Evolutionary conservation across 2,329 filamentous ascomycete genomes (phyloP).

Genomic region (Cercospora citrullina): DNA sequence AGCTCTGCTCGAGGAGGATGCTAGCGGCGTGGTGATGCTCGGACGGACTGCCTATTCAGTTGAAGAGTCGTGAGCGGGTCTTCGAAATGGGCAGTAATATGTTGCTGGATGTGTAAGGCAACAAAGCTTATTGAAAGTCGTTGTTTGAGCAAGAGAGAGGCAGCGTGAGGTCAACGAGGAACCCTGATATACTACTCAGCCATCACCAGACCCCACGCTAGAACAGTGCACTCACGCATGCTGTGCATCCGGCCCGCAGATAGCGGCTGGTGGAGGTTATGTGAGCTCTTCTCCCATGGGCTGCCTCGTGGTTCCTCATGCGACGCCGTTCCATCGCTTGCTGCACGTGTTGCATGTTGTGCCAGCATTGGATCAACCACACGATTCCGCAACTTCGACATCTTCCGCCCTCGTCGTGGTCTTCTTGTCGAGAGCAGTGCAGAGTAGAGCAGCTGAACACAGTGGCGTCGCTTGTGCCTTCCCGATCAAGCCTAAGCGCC

Average conservation of each 20-base stretch:
- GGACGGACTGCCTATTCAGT: background rate
- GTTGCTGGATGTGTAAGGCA: background rate
- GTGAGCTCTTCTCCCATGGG: background rate
- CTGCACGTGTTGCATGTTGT: background rate
- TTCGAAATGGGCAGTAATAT: background rate
- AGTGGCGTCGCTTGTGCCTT: conserved; percentile 8
- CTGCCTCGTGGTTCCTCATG: background rate
- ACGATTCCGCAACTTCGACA: background rate
- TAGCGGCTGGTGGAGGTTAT: conserved; percentile 15
- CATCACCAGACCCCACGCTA: conserved; percentile 17
- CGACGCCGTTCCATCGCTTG: background rate
- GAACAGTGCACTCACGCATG: conserved; percentile 3
- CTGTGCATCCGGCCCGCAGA: conserved; percentile 15
- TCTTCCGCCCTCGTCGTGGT: background rate
- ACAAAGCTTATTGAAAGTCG: background rate
- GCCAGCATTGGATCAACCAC: background rate
- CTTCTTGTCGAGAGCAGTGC: background rate
- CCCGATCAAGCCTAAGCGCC: conserved; percentile 5
- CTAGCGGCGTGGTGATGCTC: background rate
- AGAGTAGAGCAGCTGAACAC: background rate
- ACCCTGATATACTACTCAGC: conserved; percentile 15
- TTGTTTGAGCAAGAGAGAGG: background rate
- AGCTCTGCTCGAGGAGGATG: conserved; percentile 11
- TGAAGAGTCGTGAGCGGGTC: background rate
- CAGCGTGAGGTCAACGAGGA: conserved; percentile 10